Conservation (phyloP, 805 yeast species). For the Yamadazyma paraphyllophila region DNA sequence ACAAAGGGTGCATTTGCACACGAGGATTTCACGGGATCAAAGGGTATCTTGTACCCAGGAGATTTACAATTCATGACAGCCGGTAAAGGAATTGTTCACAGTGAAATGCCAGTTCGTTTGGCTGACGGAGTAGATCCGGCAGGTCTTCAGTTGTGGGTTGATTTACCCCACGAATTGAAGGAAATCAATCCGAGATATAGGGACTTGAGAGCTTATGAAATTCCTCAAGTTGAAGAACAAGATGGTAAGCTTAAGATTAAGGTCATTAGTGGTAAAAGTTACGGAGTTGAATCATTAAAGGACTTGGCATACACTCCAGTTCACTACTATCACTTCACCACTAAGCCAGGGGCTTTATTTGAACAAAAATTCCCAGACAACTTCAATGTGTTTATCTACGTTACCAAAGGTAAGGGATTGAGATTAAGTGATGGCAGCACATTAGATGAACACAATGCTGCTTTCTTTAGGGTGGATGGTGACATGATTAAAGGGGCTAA, state of each 20-base stretch:
- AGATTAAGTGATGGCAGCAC: constrained; percentile 42
- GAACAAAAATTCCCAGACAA: constrained; percentile 56
- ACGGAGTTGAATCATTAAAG: constrained; percentile 70
- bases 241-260: constrained; percentile 61
- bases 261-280: constrained; percentile 75
- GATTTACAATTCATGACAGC: constrained; percentile 95
- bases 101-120: constrained; percentile 75
- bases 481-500: constrained; percentile 51
- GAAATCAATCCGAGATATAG: constrained; percentile 72
- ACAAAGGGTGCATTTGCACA: constrained; percentile 38
- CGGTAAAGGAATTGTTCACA: constrained; percentile 81
- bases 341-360: constrained; percentile 65
- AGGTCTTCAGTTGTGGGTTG: constrained; percentile 89
- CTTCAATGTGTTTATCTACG: constrained; percentile 69
- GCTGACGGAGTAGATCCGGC: constrained; percentile 45
- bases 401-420: constrained; percentile 57
- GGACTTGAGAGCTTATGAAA: constrained; percentile 66
- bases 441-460: constrained; percentile 47
- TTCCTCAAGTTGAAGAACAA: constrained; percentile 65
- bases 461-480: constrained; percentile 71
- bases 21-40: constrained; percentile 78
- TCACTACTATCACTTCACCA: constrained; percentile 63
- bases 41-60: constrained; percentile 74
- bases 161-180: constrained; percentile 64
- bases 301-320: constrained; percentile 84